Conservation (phyloP, 1,284 basidiomycete species). For the Polyporus tsugae region DNA sequence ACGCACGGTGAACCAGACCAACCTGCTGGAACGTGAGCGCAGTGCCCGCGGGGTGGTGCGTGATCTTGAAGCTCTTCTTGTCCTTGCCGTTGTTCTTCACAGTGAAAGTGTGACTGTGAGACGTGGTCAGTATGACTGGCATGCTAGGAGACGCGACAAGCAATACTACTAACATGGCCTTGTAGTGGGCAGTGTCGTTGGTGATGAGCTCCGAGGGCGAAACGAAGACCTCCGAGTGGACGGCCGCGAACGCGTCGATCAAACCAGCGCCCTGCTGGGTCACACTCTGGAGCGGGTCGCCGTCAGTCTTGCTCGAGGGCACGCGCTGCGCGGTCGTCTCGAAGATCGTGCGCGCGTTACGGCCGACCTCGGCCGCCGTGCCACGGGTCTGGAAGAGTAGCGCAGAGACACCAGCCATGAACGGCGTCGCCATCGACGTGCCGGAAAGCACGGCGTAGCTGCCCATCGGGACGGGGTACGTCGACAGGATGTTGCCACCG, state of each 20-base stretch:
- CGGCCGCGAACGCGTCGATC: conserved; percentile 69
- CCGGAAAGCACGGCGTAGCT: conserved; percentile 55
- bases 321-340: conserved; percentile 65
- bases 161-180: conserved; percentile 50
- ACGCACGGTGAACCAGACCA: conserved; percentile 26
- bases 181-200: conserved; percentile 75
- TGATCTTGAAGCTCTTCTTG: conserved; percentile 53
- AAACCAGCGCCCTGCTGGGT: conserved; percentile 74
- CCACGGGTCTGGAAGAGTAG: conserved; percentile 67
- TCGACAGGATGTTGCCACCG: conserved; percentile 67
- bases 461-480: conserved; percentile 55
- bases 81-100: conserved; percentile 54
- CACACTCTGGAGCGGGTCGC: conserved; percentile 62
- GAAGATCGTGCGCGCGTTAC: conserved; percentile 57
- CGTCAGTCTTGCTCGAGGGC: conserved; percentile 54
- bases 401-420: conserved; percentile 71
- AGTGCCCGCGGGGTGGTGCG: conserved; percentile 62
- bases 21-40: conserved; percentile 52
- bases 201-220: conserved; percentile 67
- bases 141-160: not conserved
- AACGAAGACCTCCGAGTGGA: conserved; percentile 62
- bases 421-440: conserved; percentile 55
- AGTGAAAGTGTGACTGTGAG: conserved; percentile 54
- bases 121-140: not conserved
- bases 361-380: conserved; percentile 49